These are phyloP conservation scores for Earliella scabrosa DNA, from an alignment of 1,284 basidiomycete species.

Conservation along the genomic window DNA sequence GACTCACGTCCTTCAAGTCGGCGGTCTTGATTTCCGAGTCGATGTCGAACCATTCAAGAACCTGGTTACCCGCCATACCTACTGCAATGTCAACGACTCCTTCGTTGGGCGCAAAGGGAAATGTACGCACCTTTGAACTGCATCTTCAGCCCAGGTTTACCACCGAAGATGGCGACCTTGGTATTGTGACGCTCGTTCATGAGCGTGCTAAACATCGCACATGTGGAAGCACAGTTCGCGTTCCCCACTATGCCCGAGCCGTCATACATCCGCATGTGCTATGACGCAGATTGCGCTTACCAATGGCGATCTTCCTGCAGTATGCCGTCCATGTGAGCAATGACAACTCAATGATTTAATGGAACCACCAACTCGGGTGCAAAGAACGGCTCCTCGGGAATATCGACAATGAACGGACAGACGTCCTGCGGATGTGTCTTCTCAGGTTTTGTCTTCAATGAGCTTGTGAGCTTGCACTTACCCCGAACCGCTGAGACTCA, in stretches of 20 bases:
- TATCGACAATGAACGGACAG: constrained; percentile 45
- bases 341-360: neutral
- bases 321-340: neutral
- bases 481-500: constrained; percentile 63
- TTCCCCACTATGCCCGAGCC: constrained; percentile 38
- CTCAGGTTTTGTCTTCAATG: too few species aligned
- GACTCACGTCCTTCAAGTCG: constrained; percentile 54
- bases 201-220: constrained; percentile 65
- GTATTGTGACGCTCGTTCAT: constrained; percentile 64
- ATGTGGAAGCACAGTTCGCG: constrained; percentile 66
- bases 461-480: too few species aligned
- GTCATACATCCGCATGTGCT: too few species aligned
- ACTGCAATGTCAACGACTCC: neutral
- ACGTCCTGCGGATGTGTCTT: constrained; percentile 32
- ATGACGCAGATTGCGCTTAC: too few species aligned
- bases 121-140: constrained; percentile 55
- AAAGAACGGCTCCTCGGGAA: constrained; percentile 59
- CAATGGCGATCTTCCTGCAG: constrained; percentile 55
- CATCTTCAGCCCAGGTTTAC: constrained; percentile 54
- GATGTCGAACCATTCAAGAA: constrained; percentile 65
- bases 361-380: constrained; percentile 46
- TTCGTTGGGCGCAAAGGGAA: neutral
- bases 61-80: constrained; percentile 71
- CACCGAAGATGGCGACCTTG: constrained; percentile 63
- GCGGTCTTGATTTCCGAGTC: constrained; percentile 70